phyloP scores from a whole-genome alignment of 805 yeast species.

The Ogataea sp. region DNA sequence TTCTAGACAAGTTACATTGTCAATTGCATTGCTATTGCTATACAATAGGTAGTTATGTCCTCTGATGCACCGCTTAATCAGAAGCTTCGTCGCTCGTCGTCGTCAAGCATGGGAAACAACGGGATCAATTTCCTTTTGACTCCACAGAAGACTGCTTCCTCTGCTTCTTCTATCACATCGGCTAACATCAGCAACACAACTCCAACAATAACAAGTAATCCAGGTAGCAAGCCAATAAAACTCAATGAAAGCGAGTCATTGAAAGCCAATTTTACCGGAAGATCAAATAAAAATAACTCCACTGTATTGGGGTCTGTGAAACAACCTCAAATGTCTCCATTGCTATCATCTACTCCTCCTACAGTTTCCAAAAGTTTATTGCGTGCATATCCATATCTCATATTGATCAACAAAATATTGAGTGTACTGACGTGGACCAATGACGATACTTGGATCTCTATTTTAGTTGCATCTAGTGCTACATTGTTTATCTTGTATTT shows the following conservation, averaged over 20 bases:
- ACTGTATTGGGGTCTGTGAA: slow-evolving; percentile 2
- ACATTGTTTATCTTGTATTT: slow-evolving; percentile 63
- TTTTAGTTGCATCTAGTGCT: slow-evolving; percentile 49
- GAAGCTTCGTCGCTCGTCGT: not conserved
- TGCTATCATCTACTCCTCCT: slow-evolving; percentile 85
- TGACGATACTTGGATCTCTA: slow-evolving; percentile 71
- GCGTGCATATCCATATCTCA: slow-evolving; percentile 76
- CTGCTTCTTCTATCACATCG: not conserved
- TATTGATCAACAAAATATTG: slow-evolving; percentile 60
- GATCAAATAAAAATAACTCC: slow-evolving; percentile 15
- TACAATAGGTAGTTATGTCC: too few species aligned
- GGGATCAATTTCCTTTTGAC: not conserved
- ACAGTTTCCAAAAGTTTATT: slow-evolving; percentile 78
- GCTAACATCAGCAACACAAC: not conserved
- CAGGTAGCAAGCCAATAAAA: slow-evolving; percentile 9
- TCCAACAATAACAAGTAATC: not conserved
- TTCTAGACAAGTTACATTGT: too few species aligned
- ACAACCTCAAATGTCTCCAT: slow-evolving; percentile 60
- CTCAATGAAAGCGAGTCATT: slow-evolving; percentile 25
- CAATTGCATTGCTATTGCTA: too few species aligned
- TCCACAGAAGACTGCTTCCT: not conserved
- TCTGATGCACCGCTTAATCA: not conserved
- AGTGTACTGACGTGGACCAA: slow-evolving; percentile 87
- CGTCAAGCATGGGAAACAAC: not conserved
- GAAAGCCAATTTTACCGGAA: slow-evolving; percentile 32